Evolutionary conservation across 345 rosid genomes (phyloP).

Genomic region (Ricinus communis): DNA sequence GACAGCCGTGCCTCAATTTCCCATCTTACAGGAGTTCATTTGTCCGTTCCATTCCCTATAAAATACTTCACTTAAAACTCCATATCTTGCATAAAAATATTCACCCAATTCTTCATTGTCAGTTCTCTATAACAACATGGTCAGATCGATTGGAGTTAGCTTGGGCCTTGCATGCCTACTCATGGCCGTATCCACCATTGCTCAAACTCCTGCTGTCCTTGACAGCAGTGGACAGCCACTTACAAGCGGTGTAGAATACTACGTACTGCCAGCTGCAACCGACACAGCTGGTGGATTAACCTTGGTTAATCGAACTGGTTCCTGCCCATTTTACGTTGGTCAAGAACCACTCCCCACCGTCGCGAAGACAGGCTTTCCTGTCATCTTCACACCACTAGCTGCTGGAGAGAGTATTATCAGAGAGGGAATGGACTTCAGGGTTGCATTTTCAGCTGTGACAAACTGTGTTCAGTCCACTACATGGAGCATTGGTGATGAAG

Average conservation of each 20-base stretch:
- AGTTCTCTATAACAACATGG: not conserved
- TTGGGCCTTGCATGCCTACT: not conserved
- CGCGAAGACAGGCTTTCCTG: not conserved
- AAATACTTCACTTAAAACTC: not conserved
- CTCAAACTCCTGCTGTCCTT: slow-evolving; percentile 14
- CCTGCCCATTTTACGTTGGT: slow-evolving; percentile 13
- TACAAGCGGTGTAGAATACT: slow-evolving; percentile 4
- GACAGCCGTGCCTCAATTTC: not conserved
- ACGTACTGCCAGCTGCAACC: slow-evolving; percentile 18
- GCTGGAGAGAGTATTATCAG: not conserved
- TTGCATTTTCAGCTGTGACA: slow-evolving; percentile 1
- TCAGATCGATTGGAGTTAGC: not conserved
- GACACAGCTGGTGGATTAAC: slow-evolving; percentile 20
- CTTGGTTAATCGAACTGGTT: not conserved
- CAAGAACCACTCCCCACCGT: slow-evolving; percentile 9
- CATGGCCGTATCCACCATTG: slow-evolving; percentile 4
- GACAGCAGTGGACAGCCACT: slow-evolving; percentile 11
- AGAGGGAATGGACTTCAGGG: slow-evolving; percentile 8
- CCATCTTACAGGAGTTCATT: not conserved
- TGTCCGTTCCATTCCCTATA: not conserved
- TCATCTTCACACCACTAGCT: not conserved
- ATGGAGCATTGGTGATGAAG: slow-evolving; percentile 18
- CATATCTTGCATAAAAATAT: too few species aligned
- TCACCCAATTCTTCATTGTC: too few species aligned
- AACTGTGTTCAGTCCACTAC: slow-evolving; percentile 7